Base-by-base conservation (phyloP, 345 rosid genomes). In the Barbarea vulgaris region DNA sequence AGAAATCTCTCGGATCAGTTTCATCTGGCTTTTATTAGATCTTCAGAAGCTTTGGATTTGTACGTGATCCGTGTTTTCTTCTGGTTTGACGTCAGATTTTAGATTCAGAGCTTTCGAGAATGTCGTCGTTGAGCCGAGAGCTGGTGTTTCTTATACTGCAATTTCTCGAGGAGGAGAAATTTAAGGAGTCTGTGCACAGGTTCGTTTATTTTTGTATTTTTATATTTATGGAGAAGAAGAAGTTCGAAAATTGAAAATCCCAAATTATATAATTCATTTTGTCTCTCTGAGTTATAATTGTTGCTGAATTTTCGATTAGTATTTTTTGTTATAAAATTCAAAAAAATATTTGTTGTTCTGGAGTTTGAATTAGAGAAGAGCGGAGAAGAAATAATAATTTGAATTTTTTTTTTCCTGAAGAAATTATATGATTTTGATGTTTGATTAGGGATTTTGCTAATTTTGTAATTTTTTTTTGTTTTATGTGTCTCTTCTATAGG, bases 91-190 rank as follows among this genome's bases (percentile, higher is more conserved):
- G 54, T 67, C 1, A 5, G 71, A 73, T 67, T 75, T 36, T 68
- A 50, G 79, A 9, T 36, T 28, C 22, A 5, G 5, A 64, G 65
- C 28, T 56, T 56, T 9, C 9, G 18, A 24, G 60, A 59, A 91
- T 91, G 98, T 82, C 96, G 54, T 86, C 96, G 54, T 79, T 91
- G 77, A 91, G 93, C 83, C 84, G 96, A 68, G 98, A 93, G 82
- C 73, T 91, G 83, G 98, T 93, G 82, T 88, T 88, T 77, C 94
- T 91, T 70, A 86, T 91, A 79, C 97, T 93, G 56, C 98, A 93
- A 76, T 93, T 93, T 71, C 97, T 93, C 6, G 96, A 91, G 50
- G 98, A 93, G 80, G 94, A 93, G 83, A 89, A 91, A 74, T 93
- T 85, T 55, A 88, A 86, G 80, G 97, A 93, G 77, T 85, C 97